Base-by-base conservation (phyloP, 208 protist genomes). In the Acanthamoeba castellanii region DNA sequence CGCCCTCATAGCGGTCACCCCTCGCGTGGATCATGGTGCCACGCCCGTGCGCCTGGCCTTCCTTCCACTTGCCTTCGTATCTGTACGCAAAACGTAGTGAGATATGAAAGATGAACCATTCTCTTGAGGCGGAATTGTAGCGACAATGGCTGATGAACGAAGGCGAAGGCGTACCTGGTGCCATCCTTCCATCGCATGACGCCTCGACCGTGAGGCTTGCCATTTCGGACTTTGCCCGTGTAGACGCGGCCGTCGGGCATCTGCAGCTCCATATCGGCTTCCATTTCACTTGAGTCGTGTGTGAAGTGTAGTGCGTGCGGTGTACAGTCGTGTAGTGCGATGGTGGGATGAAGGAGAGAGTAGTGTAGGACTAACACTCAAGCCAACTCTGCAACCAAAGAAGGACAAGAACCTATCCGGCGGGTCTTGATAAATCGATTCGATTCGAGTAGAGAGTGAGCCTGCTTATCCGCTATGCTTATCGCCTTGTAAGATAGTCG, bases 21-120 rank as follows among this genome's bases (percentile, higher is more conserved):
- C 22, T 74, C 0, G 34, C 27, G 11, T 42, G 37, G 13, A 45
- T 50, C 34, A 92, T 52, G 22, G 37, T 72, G 85, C 85, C 85
- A 11, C 37, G 45, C 2, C 85, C 85, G 25, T 50, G n/a, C 18
- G 85, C 85, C 59, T 92, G 18, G 59, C 59, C 59, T 5, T 45
- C 52, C 85, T 92, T 92, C 85, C 85, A 92, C 20, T 92, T 42
- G 16, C 85, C 85, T 13, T 76, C 85, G 59, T 92, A 92, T 1
- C 18, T 50, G 81, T 27, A 2, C 3, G 6, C 81, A 27, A 25
- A 50, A 1, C 22, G 37, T 47, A 13, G 32, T 8, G 81, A 25
- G 18, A 16, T 59, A 3, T 0, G 25, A 7, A 22, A 32, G 22
- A 87, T 25, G 7, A 57, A 25, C 13, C 18, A 8, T 55, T n/a